These are phyloP conservation scores for Phytophthora melonis DNA, from an alignment of 352 stramenopile genomes.

Conservation along the genomic window DNA sequence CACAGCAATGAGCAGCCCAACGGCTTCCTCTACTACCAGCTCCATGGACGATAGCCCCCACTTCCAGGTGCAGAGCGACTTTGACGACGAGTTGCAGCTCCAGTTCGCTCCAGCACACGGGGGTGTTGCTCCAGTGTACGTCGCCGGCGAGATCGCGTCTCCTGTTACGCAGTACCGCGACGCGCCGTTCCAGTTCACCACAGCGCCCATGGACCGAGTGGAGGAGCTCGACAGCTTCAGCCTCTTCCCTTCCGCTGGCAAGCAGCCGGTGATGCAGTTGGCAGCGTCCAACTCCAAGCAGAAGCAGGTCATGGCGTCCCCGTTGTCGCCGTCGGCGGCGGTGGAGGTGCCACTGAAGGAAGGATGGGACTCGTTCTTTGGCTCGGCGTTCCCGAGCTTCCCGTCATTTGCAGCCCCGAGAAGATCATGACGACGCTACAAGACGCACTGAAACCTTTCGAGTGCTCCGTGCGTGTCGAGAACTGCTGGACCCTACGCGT, in stretches of 20 bases:
- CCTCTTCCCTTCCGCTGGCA: slow-evolving; percentile 9
- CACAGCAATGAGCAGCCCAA: slow-evolving; percentile 33
- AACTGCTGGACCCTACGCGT: slow-evolving; percentile 58
- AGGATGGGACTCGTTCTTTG: slow-evolving; percentile 48
- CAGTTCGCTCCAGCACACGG: slow-evolving; percentile 26
- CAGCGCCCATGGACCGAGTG: slow-evolving; percentile 24
- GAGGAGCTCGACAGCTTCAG: slow-evolving; percentile 34
- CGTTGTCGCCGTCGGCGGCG: slow-evolving; percentile 58
- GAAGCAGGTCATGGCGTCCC: slow-evolving; percentile 40
- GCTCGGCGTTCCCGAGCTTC: slow-evolving; percentile 64
- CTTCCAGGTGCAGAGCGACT: slow-evolving; percentile 29
- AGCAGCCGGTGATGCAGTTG: slow-evolving; percentile 14
- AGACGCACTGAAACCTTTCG: slow-evolving; percentile 50
- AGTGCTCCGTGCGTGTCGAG: slow-evolving; percentile 48
- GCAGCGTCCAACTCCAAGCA: slow-evolving; percentile 3
- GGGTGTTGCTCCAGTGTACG: slow-evolving; percentile 10
- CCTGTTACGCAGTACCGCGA: slow-evolving; percentile 53
- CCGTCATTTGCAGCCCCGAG: slow-evolving; percentile 45
- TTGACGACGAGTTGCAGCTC: slow-evolving; percentile 47
- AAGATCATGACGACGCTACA: slow-evolving; percentile 68
- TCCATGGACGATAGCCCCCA: slow-evolving; percentile 17
- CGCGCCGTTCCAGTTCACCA: slow-evolving; percentile 57
- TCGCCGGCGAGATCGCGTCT: slow-evolving; percentile 23
- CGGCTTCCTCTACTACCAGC: slow-evolving; percentile 29
- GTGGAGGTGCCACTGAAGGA: slow-evolving; percentile 68